These are phyloP conservation scores for Thraustotheca clavata DNA, from an alignment of 352 stramenopile species.

Conservation along the genomic window DNA sequence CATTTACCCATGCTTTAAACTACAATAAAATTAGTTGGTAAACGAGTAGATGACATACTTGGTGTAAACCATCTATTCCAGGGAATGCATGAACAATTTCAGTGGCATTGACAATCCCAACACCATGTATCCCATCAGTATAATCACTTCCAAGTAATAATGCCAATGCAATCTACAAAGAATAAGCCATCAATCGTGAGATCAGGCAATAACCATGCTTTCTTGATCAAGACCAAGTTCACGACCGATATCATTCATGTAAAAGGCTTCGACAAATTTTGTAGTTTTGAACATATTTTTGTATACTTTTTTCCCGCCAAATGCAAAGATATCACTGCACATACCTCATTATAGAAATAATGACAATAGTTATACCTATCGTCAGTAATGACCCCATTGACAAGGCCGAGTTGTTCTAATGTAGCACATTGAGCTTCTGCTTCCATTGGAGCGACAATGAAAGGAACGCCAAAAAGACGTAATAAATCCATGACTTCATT, in stretches of 20 bases:
- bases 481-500: constrained; percentile 95
- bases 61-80: constrained; percentile 76
- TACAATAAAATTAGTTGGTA: neutral
- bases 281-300: constrained; percentile 99
- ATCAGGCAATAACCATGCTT: constrained; percentile 55
- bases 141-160: constrained; percentile 97
- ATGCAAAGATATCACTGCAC: constrained; percentile 81
- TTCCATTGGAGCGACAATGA: constrained; percentile 98
- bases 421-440: constrained; percentile 97
- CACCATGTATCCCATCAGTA: constrained; percentile 65
- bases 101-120: constrained; percentile 77
- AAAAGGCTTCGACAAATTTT: constrained; percentile 98
- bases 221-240: constrained; percentile 91
- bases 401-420: constrained; percentile 92
- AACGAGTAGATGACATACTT: constrained; percentile 31
- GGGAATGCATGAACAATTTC: constrained; percentile 77
- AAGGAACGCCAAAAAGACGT: constrained; percentile 97
- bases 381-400: constrained; percentile 98
- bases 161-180: constrained; percentile 55
- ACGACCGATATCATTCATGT: constrained; percentile 83
- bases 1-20: constrained; percentile 32
- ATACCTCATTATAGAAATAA: neutral
- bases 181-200: constrained; percentile 25
- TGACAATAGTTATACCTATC: constrained; percentile 59
- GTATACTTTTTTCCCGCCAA: constrained; percentile 93